Base-by-base conservation (phyloP, 257 asterid genomes). In the Gentiana dahurica region DNA sequence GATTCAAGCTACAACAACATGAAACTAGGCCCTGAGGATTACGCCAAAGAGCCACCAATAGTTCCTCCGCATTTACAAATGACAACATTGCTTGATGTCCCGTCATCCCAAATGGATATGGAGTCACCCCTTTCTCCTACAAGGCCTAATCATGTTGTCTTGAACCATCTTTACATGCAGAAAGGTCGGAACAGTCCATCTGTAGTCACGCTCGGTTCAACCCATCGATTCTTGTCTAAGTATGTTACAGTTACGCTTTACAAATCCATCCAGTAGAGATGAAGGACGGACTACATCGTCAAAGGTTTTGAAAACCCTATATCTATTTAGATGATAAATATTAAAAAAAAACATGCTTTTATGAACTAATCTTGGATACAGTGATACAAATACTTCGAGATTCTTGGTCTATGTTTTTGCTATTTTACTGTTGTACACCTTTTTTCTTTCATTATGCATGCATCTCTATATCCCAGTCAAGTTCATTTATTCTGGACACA, bases 151-250 rank as follows among this genome's bases (percentile, higher is more conserved):
- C 99, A 93, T 32, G 97, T 89, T 34, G 85, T 93, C 54, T 89
- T 89, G n/a, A 93, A 93, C 74, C 99, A 93, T 68, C 97, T 89
- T 49, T 93, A 86, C 89, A 93, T 93, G 97, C 97, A 89, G 67
- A 84, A 82, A 63, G 99, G 86, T 36, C 78, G 86, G 61, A 85
- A 65, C 77, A 80, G 80, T 55, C 95, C 94, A 2, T 77, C 95
- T 0, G 94, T 92, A 46, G 97, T 92, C 8, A 97, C 94, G n/a
- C 99, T 93, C 12, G 96, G 97, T 39, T 89, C 96, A 1, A 83
- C 99, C 51, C 75, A 82, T 52, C 84, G 99, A 34, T 89, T 86
- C 82, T 80, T 74, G 51, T 82, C 92, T 70, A 93, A 93, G 74
- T 89, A 93, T 55, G 99, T 89, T 48, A 89, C 99, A 1, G 94